Base-by-base conservation (phyloP, 73 alveolate genomes). In the Paramecium octaurelia region DNA sequence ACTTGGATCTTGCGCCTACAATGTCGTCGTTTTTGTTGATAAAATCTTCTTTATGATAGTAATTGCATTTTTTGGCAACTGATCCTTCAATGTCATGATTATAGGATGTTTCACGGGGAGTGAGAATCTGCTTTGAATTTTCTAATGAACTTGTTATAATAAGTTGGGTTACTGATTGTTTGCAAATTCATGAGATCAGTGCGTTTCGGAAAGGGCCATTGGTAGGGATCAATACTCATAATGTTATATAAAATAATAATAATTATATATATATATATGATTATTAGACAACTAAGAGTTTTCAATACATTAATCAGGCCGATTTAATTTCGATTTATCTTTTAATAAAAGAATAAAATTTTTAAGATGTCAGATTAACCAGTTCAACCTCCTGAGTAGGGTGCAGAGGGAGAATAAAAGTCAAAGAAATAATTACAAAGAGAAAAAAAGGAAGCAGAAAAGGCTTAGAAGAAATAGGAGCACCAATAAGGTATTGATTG, bases 141-240 rank as follows among this genome's bases (percentile, higher is more conserved):
- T 80, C 70, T 80, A 44, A 18, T 54, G 7, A 43, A 43, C 57
- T 34, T 21, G 34, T 31, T 31, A 24, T 40, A 42, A 35, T 12
- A 42, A 70, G 8, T n/a, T 59, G n/a, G 44, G 87, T 44, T 93
- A 36, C 85, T 76, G 11, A 95, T 91, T 20, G 98, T 94, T 44
- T 90, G 46, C 10, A 95, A 76, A 29, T 93, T 68, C 98, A 95
- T 94, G 14, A 92, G 75, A 86, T 95, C 96, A 16, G 80, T 23
- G 14, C 97, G 88, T 38, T 87, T 83, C 4, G 98, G 98, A 92
- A 95, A 91, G 9, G 97, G 97, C 96, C 96, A 90, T 38, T 83
- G 58, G 50, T 75, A 93, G 27, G 96, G 97, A 54, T 93, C 96
- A 87, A 57, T 70, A 36, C 36, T 23, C 87, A 88, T 60, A 71